Evolutionary conservation across 2,329 filamentous ascomycete species (phyloP), one percentile per base, ranked within the genome.

Genomic region (Fusarium chuoi): DNA sequence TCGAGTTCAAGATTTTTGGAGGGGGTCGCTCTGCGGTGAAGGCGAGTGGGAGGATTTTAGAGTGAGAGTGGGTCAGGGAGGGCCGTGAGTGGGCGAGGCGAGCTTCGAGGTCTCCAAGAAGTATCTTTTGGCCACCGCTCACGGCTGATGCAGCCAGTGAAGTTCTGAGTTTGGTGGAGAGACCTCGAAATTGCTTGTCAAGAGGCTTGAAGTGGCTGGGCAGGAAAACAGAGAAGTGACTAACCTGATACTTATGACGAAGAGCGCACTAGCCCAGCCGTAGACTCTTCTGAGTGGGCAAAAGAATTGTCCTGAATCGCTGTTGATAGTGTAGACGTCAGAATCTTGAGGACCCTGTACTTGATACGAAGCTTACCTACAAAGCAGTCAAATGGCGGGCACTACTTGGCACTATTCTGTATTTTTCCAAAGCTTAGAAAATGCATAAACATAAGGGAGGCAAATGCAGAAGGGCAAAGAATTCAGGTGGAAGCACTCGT

Each of bases 121-220:
- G 76, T 78, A 78, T 24, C 75, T 64, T 70, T 76, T 78, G 75
- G 77, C 77, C 76, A 78, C 77, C 73, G 71, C 70, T 62, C 73
- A 67, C 39, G 41, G 49, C 36, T 61, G 18, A 65, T 26, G 44
- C 60, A 63, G 52, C 73, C 68, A 75, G 71, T 76, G 65, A 77
- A 68, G 58, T 72, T 70, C 3, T 45, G 62, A 24, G 45, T 56
- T 63, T 63, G 52, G 63, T 62, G 61, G 58, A 66, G 39, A 48
- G 61, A 39, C 38, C 49, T 59, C 41, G 22, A 41, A 30, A 67
- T 62, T 65, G 63, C 65, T 46, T 70, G 67, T 57, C 42, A 66
- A 60, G 55, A 57, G 63, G 30, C 66, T 62, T 73, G 74, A 68
- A 68, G 71, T 76, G 74, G 76, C 76, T 76, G 56, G 65, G 61